A percentile compares a stretch with the other conserved stretches of the same genome.
Conservation (phyloP, 2,329 filamentous ascomycete species). For the Boeremia exigua region DNA sequence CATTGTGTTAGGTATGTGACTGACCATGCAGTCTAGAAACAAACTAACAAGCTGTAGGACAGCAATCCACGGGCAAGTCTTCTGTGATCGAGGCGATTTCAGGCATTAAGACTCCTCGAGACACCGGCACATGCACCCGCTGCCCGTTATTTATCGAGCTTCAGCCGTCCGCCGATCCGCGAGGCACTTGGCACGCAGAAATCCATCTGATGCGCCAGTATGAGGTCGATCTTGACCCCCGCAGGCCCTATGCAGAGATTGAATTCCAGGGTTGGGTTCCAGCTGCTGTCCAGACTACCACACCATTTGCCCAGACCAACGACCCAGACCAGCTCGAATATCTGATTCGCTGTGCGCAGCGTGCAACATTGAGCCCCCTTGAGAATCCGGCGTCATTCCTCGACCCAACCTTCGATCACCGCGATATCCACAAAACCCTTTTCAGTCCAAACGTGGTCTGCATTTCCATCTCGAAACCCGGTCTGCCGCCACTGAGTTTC, state of each 20-base stretch:
- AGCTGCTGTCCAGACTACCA: conserved; percentile 49
- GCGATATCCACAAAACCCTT: conserved; percentile 58
- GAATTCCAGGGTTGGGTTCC: conserved; percentile 70
- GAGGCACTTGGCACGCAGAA: conserved; percentile 66
- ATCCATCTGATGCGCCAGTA: conserved; percentile 73
- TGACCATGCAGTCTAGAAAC: too few species aligned
- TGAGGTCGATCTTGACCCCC: conserved; percentile 54
- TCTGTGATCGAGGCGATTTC: conserved; percentile 59
- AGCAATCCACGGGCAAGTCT: conserved; percentile 85
- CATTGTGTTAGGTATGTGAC: conserved; percentile 70
- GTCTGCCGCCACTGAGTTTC: conserved; percentile 76
- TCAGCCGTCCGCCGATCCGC: conserved; percentile 57
- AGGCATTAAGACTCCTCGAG: conserved; percentile 74
- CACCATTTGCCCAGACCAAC: conserved; percentile 68
- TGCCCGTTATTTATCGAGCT: conserved; percentile 83
- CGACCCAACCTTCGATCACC: conserved; percentile 13
- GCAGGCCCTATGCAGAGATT: conserved; percentile 41
- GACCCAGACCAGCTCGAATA: conserved; percentile 69
- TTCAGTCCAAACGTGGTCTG: conserved; percentile 85
- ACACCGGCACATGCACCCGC: conserved; percentile 75
- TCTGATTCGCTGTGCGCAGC: conserved; percentile 74
- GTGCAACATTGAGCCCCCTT: conserved; percentile 75
- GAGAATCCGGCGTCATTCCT: conserved; percentile 54
- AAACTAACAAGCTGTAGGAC: conserved; percentile 44
- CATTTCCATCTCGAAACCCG: conserved; percentile 75